These are phyloP conservation scores for Sarcomyxa edulis DNA, from an alignment of 768 basidiomycete genomes.

Conservation along the genomic window DNA sequence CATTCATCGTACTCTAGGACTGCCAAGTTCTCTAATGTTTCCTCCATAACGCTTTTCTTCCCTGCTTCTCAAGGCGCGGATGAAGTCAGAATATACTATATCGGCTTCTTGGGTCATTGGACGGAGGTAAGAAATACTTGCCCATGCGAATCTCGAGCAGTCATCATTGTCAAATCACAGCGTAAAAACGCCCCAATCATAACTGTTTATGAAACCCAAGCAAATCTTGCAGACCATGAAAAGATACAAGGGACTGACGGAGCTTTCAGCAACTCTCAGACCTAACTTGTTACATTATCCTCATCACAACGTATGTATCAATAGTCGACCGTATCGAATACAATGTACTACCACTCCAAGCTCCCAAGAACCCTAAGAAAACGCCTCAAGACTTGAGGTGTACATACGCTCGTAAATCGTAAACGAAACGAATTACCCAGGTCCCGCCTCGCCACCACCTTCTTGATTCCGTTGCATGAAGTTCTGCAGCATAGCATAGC, in stretches of 20 bases:
- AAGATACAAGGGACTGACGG: conserved; percentile 81
- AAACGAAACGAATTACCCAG: conserved; percentile 1
- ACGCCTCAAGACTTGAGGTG: too few species aligned
- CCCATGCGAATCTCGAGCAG: background rate
- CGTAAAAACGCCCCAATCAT: conserved; percentile 74
- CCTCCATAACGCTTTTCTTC: conserved; percentile 78
- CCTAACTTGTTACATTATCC: conserved; percentile 12
- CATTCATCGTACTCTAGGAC: conserved; percentile 39
- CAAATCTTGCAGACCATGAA: conserved; percentile 83
- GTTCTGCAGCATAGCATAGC: conserved; percentile 37
- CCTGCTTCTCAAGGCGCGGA: conserved; percentile 79
- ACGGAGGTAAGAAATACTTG: conserved; percentile 48
- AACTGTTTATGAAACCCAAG: conserved; percentile 84
- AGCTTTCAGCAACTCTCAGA: conserved; percentile 42
- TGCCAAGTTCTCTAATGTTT: conserved; percentile 80
- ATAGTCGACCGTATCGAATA: too few species aligned
- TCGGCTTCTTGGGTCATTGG: conserved; percentile 84
- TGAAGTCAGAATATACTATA: conserved; percentile 70
- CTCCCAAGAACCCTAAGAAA: too few species aligned
- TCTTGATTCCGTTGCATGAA: conserved; percentile 33
- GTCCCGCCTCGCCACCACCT: conserved; percentile 9
- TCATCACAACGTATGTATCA: too few species aligned
- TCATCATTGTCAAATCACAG: conserved; percentile 29
- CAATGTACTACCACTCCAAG: too few species aligned
- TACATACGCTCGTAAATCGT: too few species aligned